Conservation (phyloP, 768 basidiomycete genomes). For the Polyporus arcularius region DNA sequence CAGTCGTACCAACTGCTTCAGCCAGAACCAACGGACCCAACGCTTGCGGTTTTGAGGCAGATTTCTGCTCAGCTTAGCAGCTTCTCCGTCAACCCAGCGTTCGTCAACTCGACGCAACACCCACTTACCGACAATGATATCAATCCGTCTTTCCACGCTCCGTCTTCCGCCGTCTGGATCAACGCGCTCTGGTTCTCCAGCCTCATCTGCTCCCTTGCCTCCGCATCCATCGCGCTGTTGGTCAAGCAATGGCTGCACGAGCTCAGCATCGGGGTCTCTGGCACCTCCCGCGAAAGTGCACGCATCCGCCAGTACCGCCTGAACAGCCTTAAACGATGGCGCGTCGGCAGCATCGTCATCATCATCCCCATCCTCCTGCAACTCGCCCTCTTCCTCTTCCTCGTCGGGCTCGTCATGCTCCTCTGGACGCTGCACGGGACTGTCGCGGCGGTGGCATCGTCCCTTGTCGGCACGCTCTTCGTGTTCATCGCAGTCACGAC, state of each 20-base stretch:
- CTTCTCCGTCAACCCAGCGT: slow-evolving; percentile 9
- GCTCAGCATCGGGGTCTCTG: slow-evolving; percentile 22
- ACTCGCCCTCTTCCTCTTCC: slow-evolving; percentile 19
- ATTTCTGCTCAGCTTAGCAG: slow-evolving; percentile 13
- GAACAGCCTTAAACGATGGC: slow-evolving; percentile 24
- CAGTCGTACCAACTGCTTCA: slow-evolving; percentile 21
- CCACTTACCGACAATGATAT: not conserved
- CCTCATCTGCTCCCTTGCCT: slow-evolving; percentile 26
- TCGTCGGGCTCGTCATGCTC: slow-evolving; percentile 22
- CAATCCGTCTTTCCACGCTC: slow-evolving; percentile 3
- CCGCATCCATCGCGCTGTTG: slow-evolving; percentile 27
- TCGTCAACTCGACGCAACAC: slow-evolving; percentile 6
- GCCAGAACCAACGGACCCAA: not conserved
- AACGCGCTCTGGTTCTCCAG: slow-evolving; percentile 29
- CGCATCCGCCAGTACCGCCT: slow-evolving; percentile 28
- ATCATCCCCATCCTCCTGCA: slow-evolving; percentile 23
- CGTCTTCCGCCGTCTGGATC: slow-evolving; percentile 14
- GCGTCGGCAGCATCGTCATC: slow-evolving; percentile 23
- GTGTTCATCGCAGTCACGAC: slow-evolving; percentile 21
- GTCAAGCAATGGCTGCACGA: slow-evolving; percentile 31
- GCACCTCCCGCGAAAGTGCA: slow-evolving; percentile 23
- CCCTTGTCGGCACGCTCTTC: slow-evolving; percentile 11
- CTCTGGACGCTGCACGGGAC: slow-evolving; percentile 22
- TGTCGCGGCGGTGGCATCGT: slow-evolving; percentile 17
- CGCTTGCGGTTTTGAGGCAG: slow-evolving; percentile 4